Evolutionary conservation across 192 early-diverging fungal species (phyloP), one percentile per base, ranked within the genome.

Genomic region (Phycomyces nitens): DNA sequence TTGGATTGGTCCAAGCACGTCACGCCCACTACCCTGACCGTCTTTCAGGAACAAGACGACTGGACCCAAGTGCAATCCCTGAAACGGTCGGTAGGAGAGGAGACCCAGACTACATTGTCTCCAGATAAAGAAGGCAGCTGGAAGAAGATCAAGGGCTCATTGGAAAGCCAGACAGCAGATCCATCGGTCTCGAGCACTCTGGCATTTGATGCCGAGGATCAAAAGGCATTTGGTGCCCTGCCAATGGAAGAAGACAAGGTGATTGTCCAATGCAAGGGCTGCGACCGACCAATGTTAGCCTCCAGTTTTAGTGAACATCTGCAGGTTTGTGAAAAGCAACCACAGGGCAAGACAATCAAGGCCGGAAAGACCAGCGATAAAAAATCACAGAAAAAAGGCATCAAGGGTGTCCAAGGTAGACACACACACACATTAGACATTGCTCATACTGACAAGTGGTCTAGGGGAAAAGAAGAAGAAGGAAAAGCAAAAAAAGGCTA

Each of bases 261-360:
- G 10, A 65, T 89, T 8, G 85, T 92, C 20, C 74, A 74, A 14
- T 93, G 92, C 72, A 83, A 82, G 20, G 58, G 58, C 14, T 93
- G 92, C 60, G 41, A 76, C 10, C 88, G 87, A 55, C 79, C 86
- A 7, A 64, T 93, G 23, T 58, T 91, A 11, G 79, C 88, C 7
- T 80, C 74, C 18, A 81, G 75, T 8, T 85, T 89, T 50, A 74
- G 77, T 22, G 75, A 81, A 8, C 92, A 93, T 34, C 29, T 70
- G 29, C 78, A 67, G 82, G 87, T 86, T 2, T 34, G 29, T 34
- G 29, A 34, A 34, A 75, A 42, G 23, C 34, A 7, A 24, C 24
- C 14, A 0, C 10, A 47, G 12, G 44, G 44, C 12, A 18, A 47
- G 11, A 47, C 44, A 47, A 47, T 12, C 53, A 66, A 29, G 29